Evolutionary conservation across 805 yeast species (phyloP), one percentile per base, ranked within the genome.

Genomic region (Candida lessepsii): DNA sequence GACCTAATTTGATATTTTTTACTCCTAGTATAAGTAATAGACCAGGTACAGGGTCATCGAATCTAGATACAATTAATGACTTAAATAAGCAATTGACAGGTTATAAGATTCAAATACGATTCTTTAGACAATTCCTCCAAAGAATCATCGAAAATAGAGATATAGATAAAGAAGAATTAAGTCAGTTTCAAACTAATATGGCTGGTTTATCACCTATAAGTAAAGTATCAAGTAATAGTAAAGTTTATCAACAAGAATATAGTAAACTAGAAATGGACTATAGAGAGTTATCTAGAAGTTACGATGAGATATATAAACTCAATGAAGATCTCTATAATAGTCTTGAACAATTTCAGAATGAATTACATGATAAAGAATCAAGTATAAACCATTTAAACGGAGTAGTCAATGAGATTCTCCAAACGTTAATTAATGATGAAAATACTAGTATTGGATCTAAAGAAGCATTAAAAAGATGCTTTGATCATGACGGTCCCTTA

Each of bases 51-150:
- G 51, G 53, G 13, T 46, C 55, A 3, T n/a, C 53, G 46, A 27
- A 40, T 45, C n/a, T 39, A 44, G 35, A 57, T 41, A 40, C 41
- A 21, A 50, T 63, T 3, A 63, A 57, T 35, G 67, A 60, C 10
- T 45, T 61, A n/a, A 60, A 61, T 36, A 61, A 58, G 40, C 64
- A 57, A 42, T 49, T 67, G 19, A 62, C 70, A 3, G 59, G 67
- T 9, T 67, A 65, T 44, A 59, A 59, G 32, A 63, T 56, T 25
- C 60, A 72, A 52, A 57, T 70, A 47, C 56, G 65, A 43, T 56
- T 67, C 35, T 64, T 67, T 55, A 65, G 63, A 46, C 63, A 64
- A 40, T 67, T 68, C 37, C 49, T 70, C 3, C 73, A 67, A 35
- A 61, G 60, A 34, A 37, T 69, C 8, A 60, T 67, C 2, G 63